Base-by-base conservation (phyloP, 495 filamentous ascomycete genomes). In the Xylaria bambusicola region DNA sequence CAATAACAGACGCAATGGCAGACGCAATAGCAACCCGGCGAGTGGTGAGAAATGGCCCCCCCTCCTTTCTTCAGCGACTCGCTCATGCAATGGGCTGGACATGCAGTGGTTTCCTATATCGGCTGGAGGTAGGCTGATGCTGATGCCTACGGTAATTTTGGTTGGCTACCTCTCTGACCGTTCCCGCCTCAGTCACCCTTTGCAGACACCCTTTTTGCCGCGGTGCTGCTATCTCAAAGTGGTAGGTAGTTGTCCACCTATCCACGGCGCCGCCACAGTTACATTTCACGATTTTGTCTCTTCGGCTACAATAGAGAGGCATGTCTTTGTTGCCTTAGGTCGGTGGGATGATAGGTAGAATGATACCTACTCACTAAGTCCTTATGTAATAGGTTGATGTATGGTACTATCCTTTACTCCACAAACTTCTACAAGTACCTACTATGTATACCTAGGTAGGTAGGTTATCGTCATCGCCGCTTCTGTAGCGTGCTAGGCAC, bases 191-290 rank as follows among this genome's bases (percentile, higher is more conserved):
- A 3, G 15, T 3, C 36, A 9, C 36, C 31, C 10, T 10, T 33
- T 33, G 36, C 15, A 45, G 56, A 50, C 56, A 51, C 56, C 26
- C 46, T 33, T 58, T 38, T 58, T 38, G 56, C 56, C 56, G 51
- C 56, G 46, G n/a, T 18, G 18, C 6, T 35, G 13, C 15, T 13
- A 15, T 29, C 24, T 18, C 10, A 23, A 10, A 51, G 48, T n/a
- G 48, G 31, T 51, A 36, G 48, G 24, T 24, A 33, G 17, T n/a
- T 18, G 6, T 2, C 13, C 36, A 38, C 13, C 6, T 3, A 38
- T 38, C 36, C 3, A 38, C 36, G 3, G 6, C 15, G 36, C 10
- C 31, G 6, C 6, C 5, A 21, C n/a, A 20, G 18, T 6, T 27
- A 20, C n/a, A 10, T 33, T n/a, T n/a, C n/a, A n/a, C n/a, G n/a